A percentile compares a stretch with the other conserved stretches of the same genome.
These are phyloP conservation scores for Ambrosiella cleistominuta DNA, from an alignment of 2,329 filamentous ascomycete species.

Conservation along the genomic window DNA sequence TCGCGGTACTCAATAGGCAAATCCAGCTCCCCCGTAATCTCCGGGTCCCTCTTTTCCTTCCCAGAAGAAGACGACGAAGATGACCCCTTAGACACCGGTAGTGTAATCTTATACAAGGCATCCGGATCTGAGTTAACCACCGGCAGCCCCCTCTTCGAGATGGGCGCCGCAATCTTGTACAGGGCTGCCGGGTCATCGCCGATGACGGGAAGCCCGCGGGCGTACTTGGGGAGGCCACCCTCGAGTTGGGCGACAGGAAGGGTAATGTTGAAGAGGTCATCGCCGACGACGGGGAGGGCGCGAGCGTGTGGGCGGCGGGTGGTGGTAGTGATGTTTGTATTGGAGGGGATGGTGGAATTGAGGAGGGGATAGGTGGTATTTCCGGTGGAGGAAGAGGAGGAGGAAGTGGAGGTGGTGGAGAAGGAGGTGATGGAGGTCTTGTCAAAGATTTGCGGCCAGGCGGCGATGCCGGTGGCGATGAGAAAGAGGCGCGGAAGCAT, in stretches of 20 bases:
- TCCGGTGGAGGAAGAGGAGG: neutral
- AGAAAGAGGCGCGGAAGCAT: slow-evolving; percentile 8
- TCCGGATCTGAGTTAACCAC: slow-evolving; percentile 9
- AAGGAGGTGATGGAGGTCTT: neutral
- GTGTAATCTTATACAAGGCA: slow-evolving; percentile 8
- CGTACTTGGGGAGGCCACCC: neutral
- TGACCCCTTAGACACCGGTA: slow-evolving; percentile 1
- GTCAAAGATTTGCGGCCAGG: slow-evolving; percentile 12
- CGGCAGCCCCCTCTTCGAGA: slow-evolving; percentile 4
- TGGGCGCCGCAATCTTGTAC: slow-evolving; percentile 10
- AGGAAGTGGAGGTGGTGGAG: neutral
- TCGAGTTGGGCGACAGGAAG: slow-evolving; percentile 6
- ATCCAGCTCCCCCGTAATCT: neutral
- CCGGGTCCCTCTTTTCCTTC: neutral
- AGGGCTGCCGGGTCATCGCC: slow-evolving; percentile 6
- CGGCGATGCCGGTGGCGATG: slow-evolving; percentile 4
- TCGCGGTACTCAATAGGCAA: slow-evolving; percentile 6
- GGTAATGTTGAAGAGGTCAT: slow-evolving; percentile 7
- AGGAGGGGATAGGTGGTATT: neutral
- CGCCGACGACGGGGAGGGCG: slow-evolving; percentile 4
- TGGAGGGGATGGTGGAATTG: no score
- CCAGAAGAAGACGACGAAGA: neutral
- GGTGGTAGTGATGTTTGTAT: neutral
- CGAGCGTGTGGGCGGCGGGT: slow-evolving; percentile 1
- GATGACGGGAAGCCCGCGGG: slow-evolving; percentile 9